phyloP scores from a whole-genome alignment of 805 yeast species.

The Wickerhamomyces alni region DNA sequence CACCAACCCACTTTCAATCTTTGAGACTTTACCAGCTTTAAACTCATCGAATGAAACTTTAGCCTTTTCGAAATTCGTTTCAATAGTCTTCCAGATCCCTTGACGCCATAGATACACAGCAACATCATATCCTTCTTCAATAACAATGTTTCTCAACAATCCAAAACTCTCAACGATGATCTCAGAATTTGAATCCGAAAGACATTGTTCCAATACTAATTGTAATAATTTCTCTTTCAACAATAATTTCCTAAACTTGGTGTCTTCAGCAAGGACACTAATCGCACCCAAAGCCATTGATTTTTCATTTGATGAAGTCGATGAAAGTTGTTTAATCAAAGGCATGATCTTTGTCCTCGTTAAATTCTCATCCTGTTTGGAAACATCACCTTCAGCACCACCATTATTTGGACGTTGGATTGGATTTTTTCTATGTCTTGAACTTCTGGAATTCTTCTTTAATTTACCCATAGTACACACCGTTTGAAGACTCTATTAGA shows the following conservation, averaged over 20 bases:
- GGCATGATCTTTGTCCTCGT: conserved; percentile 60
- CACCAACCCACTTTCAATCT: conserved; percentile 42
- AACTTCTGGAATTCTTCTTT: conserved; percentile 56
- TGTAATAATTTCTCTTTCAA: conserved; percentile 69
- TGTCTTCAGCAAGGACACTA: conserved; percentile 64
- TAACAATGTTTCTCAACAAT: conserved; percentile 66
- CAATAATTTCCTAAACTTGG: conserved; percentile 51
- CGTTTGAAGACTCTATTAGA: too few relatives aligned
- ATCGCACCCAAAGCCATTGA: conserved; percentile 74
- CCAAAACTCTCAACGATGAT: conserved; percentile 79
- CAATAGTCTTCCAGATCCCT: conserved; percentile 63
- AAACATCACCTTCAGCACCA: conserved; percentile 33
- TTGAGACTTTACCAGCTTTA: conserved; percentile 21
- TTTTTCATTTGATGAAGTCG: conserved; percentile 64
- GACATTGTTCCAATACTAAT: conserved; percentile 52
- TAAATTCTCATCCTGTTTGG: conserved; percentile 38
- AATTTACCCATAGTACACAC: conserved; percentile 57
- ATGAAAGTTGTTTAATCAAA: conserved; percentile 55
- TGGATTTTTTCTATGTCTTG: conserved; percentile 34
- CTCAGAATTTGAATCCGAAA: conserved; percentile 67
- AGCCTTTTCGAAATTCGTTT: conserved; percentile 44
- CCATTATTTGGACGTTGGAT: conserved; percentile 16
- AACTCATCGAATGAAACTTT: conserved; percentile 41
- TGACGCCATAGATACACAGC: conserved; percentile 72
- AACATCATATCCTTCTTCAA: conserved; percentile 86